phyloP scores from a whole-genome alignment of 306 rosid species.

The Neltuma alba region DNA sequence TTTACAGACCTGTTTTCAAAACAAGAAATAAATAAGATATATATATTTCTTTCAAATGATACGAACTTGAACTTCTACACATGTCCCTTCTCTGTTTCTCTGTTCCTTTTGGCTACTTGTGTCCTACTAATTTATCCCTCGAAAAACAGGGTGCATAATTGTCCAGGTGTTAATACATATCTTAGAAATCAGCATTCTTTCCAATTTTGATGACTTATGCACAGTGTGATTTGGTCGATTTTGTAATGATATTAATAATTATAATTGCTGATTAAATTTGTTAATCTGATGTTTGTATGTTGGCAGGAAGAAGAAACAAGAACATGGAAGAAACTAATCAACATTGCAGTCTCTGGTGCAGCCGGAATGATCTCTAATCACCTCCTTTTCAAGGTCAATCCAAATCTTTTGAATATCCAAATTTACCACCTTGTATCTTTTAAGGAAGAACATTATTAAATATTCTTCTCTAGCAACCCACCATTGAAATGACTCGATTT shows the following conservation, averaged over 20 bases:
- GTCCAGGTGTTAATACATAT: too few species aligned
- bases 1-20: neutral
- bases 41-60: too few species aligned
- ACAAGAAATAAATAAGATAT: neutral
- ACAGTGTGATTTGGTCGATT: too few species aligned
- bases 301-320: slow-evolving; percentile 94
- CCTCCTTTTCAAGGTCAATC: slow-evolving; percentile 85
- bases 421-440: too few species aligned
- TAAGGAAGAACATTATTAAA: too few species aligned
- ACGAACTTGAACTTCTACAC: too few species aligned
- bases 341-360: slow-evolving; percentile 93
- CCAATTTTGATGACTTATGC: too few species aligned
- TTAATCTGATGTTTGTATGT: slow-evolving; percentile 9
- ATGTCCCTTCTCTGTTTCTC: neutral
- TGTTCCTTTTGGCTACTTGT: neutral
- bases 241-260: too few species aligned
- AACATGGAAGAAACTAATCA: slow-evolving; percentile 88
- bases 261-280: neutral
- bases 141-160: neutral
- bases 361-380: slow-evolving; percentile 99
- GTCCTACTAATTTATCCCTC: neutral
- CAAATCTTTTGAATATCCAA: neutral
- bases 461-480: too few species aligned
- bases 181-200: neutral
- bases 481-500: slow-evolving; percentile 38